phyloP scores from a whole-genome alignment of 2,329 filamentous ascomycete species.

The Hymenoscyphus scutula region DNA sequence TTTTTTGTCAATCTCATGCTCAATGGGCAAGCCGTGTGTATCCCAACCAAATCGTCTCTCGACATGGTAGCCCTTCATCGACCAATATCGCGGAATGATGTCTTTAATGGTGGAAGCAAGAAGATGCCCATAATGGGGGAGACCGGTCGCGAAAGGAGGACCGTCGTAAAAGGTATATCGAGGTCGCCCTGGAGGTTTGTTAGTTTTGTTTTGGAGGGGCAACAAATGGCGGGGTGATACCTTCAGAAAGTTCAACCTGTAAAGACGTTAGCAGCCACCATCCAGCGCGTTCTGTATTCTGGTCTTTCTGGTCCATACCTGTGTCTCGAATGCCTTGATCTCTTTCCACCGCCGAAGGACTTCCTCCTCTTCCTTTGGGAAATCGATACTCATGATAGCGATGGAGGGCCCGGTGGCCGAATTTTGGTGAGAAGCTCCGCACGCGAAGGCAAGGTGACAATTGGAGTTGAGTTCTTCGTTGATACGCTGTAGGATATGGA shows the following conservation, averaged over 20 bases:
- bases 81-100: slow-evolving; percentile 94
- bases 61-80: slow-evolving; percentile 93
- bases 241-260: slow-evolving; percentile 74
- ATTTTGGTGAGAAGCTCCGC: slow-evolving; percentile 1
- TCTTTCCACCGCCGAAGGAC: slow-evolving; percentile 85
- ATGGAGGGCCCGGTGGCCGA: slow-evolving; percentile 13
- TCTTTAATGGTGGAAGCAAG: slow-evolving; percentile 94
- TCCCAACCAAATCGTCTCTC: slow-evolving; percentile 95
- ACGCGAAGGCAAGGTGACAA: not conserved
- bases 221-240: slow-evolving; percentile 34
- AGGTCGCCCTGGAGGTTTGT: slow-evolving; percentile 45
- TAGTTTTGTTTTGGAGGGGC: slow-evolving; percentile 6
- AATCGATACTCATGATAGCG: slow-evolving; percentile 61
- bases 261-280: slow-evolving; percentile 11
- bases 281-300: slow-evolving; percentile 41
- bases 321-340: slow-evolving; percentile 85
- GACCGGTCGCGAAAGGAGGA: slow-evolving; percentile 72
- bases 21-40: slow-evolving; percentile 89
- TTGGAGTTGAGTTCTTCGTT: not conserved
- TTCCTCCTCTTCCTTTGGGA: slow-evolving; percentile 85
- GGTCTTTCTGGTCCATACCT: slow-evolving; percentile 39
- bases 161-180: slow-evolving; percentile 96
- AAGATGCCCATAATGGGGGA: slow-evolving; percentile 66
- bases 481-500: not conserved
- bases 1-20: slow-evolving; percentile 98